Conservation (phyloP, 805 yeast species). For the Zygoascus bituminiphila region DNA sequence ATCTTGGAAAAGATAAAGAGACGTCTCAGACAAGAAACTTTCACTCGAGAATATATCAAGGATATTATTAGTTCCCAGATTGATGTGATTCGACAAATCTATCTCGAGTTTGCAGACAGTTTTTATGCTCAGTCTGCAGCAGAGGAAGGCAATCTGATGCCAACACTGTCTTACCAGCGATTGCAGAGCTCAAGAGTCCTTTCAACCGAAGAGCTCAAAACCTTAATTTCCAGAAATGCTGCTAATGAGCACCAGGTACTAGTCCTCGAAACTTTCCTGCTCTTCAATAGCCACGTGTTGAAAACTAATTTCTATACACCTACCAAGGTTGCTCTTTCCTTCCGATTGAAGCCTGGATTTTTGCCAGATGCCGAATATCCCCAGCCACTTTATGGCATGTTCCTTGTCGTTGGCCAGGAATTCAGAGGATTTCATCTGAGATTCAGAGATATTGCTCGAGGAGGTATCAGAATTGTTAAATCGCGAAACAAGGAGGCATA, state of each 20-base stretch:
- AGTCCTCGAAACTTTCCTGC: slow-evolving; percentile 72
- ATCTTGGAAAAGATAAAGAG: slow-evolving; percentile 73
- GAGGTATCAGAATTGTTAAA: slow-evolving; percentile 93
- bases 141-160: slow-evolving; percentile 29
- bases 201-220: slow-evolving; percentile 65
- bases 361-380: slow-evolving; percentile 84
- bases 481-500: slow-evolving; percentile 82
- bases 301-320: slow-evolving; percentile 93
- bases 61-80: slow-evolving; percentile 66
- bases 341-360: slow-evolving; percentile 80
- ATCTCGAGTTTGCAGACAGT: slow-evolving; percentile 82
- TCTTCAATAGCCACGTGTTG: slow-evolving; percentile 77
- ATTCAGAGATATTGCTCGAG: slow-evolving; percentile 95
- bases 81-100: slow-evolving; percentile 69
- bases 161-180: slow-evolving; percentile 81
- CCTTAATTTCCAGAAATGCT: slow-evolving; percentile 55
- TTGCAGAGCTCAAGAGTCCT: slow-evolving; percentile 67
- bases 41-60: slow-evolving; percentile 73
- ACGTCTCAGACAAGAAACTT: slow-evolving; percentile 87
- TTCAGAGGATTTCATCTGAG: slow-evolving; percentile 96
- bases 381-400: slow-evolving; percentile 88
- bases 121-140: slow-evolving; percentile 62
- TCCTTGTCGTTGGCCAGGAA: slow-evolving; percentile 91
- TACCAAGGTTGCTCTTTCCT: slow-evolving; percentile 89
- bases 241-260: slow-evolving; percentile 71